These are phyloP conservation scores for Trichoderma erinaceum DNA, from an alignment of 495 filamentous ascomycete species.

Conservation along the genomic window DNA sequence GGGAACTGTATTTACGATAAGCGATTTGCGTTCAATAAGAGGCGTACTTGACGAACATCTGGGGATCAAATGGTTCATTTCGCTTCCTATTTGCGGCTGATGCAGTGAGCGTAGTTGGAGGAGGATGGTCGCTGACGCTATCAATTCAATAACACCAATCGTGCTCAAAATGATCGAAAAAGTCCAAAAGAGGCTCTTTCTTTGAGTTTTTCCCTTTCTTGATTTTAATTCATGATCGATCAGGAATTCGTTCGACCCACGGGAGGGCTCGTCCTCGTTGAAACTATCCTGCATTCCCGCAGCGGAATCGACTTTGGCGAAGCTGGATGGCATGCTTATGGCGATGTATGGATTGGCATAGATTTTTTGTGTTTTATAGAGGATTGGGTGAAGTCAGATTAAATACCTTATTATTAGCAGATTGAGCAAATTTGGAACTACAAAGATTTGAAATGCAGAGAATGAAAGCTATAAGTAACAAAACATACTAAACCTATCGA, in stretches of 20 bases:
- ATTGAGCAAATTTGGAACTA: too few species aligned
- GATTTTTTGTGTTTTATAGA: too few species aligned
- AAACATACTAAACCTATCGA: too few species aligned
- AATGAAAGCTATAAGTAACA: too few species aligned
- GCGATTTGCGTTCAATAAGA: neutral
- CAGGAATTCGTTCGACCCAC: neutral
- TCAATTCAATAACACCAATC: neutral
- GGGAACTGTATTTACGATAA: neutral
- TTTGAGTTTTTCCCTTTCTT: neutral
- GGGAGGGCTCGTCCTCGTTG: too few species aligned
- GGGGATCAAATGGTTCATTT: neutral
- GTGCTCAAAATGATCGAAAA: neutral
- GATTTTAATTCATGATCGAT: neutral
- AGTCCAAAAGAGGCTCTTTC: neutral
- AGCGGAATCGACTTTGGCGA: neutral
- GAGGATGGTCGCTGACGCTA: neutral
- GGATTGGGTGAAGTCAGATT: too few species aligned
- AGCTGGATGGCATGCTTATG: neutral
- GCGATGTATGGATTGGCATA: neutral
- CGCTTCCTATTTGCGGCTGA: neutral
- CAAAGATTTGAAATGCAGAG: too few species aligned
- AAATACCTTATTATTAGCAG: too few species aligned
- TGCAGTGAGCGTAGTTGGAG: neutral
- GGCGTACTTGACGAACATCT: neutral
- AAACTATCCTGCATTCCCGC: too few species aligned